Evolutionary conservation across 129 eudicot species (phyloP).

Genomic region (Kitagawia praeruptora): DNA sequence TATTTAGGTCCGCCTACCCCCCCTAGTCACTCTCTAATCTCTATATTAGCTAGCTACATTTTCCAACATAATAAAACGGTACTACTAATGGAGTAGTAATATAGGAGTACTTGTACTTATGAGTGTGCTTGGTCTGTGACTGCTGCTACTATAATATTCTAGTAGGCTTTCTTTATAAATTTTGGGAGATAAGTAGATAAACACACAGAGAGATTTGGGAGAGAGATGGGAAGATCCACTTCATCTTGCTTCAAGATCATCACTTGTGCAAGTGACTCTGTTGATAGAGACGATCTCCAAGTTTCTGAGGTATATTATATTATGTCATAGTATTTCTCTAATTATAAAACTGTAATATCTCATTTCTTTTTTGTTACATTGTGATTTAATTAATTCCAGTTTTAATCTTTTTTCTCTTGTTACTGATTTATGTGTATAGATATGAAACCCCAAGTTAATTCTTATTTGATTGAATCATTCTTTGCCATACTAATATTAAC

Average conservation of each 20-base stretch:
- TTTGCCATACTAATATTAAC: neutral
- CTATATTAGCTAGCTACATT: slow-evolving; percentile 22
- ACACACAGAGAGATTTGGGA: neutral
- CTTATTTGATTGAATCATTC: neutral
- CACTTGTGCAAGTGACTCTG: slow-evolving; percentile 53
- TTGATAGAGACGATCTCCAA: slow-evolving; percentile 46
- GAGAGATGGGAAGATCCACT: slow-evolving; percentile 60
- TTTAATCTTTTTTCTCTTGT: neutral
- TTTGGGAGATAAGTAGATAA: neutral
- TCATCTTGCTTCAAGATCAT: slow-evolving; percentile 79
- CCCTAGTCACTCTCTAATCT: neutral
- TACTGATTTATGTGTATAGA: neutral
- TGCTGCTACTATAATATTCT: neutral
- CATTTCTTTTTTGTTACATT: neutral
- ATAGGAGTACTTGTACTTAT: neutral
- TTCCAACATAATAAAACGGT: slow-evolving; percentile 2
- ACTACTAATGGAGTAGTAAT: neutral
- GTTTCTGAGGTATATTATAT: slow-evolving; percentile 36
- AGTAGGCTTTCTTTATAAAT: too few relatives aligned
- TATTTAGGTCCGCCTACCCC: slow-evolving; percentile 42
- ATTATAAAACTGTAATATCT: neutral
- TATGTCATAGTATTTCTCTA: too few relatives aligned
- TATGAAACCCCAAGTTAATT: neutral
- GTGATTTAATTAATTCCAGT: neutral
- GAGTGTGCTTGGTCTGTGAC: neutral